Percentiles rank a stretch among this genome's conserved stretches.
Evolutionary conservation across 2,329 filamentous ascomycete genomes (phyloP).

Genomic region (Aspergillus vadensis): DNA sequence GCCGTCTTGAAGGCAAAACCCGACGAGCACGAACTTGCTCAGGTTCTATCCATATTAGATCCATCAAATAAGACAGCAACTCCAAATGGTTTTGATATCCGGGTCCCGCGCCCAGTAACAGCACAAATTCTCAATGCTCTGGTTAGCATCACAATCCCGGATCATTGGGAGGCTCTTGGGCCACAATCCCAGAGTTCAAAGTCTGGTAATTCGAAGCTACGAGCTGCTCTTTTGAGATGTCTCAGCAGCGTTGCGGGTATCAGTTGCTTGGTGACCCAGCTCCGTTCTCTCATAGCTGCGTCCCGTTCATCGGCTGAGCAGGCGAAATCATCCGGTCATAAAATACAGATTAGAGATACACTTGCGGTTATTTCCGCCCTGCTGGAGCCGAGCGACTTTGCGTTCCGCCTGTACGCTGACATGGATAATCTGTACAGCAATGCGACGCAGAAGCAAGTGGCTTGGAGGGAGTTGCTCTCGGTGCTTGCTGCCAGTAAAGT

Average conservation of each 20-base stretch:
- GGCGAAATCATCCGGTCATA: conserved; percentile 37
- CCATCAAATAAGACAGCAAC: conserved; percentile 29
- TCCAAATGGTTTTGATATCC: conserved; percentile 56
- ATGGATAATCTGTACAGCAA: conserved; percentile 45
- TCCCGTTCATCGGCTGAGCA: conserved; percentile 27
- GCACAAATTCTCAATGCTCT: conserved; percentile 76
- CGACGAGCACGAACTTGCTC: conserved; percentile 33
- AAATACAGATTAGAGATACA: conserved; percentile 37
- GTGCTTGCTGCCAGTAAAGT: conserved; percentile 63
- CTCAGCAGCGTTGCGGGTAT: conserved; percentile 75
- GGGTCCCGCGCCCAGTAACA: conserved; percentile 64
- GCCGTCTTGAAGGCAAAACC: conserved; percentile 45
- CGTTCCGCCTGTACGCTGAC: conserved; percentile 49
- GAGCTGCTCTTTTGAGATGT: conserved; percentile 59
- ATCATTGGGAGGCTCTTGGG: conserved; percentile 73
- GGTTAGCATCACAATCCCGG: conserved; percentile 72
- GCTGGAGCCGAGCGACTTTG: conserved; percentile 48
- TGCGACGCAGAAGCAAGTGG: conserved; percentile 50
- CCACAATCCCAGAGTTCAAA: conserved; percentile 20
- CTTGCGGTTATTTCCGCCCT: conserved; percentile 41
- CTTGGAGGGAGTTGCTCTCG: conserved; percentile 66
- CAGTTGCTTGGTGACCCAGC: conserved; percentile 71
- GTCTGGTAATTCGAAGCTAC: conserved; percentile 29
- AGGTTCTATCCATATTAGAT: conserved; percentile 39
- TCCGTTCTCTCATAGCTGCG: conserved; percentile 60